Evolutionary conservation across 148 eudicot species (phyloP).

Genomic region (Amaranthus hypochondriacus): DNA sequence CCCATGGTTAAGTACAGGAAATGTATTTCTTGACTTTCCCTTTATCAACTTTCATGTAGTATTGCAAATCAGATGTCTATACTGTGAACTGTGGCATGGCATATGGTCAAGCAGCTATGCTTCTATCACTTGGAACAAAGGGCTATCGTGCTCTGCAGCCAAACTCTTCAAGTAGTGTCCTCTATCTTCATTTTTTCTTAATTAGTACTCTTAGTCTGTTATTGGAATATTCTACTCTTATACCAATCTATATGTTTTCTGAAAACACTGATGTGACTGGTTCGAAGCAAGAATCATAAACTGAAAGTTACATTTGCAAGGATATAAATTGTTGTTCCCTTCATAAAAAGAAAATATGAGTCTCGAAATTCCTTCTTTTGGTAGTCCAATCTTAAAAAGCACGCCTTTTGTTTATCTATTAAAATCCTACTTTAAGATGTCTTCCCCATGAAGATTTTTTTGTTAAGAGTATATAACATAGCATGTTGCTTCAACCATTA

Average conservation of each 20-base stretch:
- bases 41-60: constrained; percentile 29
- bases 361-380: too few species aligned
- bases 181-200: neutral
- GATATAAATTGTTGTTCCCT: neutral
- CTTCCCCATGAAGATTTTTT: too few species aligned
- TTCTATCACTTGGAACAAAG: constrained; percentile 76
- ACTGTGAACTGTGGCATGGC: constrained; percentile 79
- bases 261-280: neutral
- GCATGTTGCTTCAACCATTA: too few species aligned
- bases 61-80: constrained; percentile 64
- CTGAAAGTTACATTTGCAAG: neutral
- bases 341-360: neutral
- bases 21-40: constrained; percentile 8
- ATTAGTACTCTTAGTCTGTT: neutral
- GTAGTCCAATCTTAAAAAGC: too few species aligned
- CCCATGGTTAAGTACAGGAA: neutral
- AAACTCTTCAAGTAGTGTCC: constrained; percentile 60
- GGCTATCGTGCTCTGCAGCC: constrained; percentile 75
- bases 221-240: neutral
- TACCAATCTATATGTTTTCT: neutral
- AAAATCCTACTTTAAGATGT: too few species aligned
- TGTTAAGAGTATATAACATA: too few species aligned
- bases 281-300: neutral
- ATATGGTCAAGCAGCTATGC: constrained; percentile 95
- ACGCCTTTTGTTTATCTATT: too few species aligned